These are phyloP conservation scores for Neonectria coccinea DNA, from an alignment of 2,329 filamentous ascomycete genomes.

Conservation along the genomic window DNA sequence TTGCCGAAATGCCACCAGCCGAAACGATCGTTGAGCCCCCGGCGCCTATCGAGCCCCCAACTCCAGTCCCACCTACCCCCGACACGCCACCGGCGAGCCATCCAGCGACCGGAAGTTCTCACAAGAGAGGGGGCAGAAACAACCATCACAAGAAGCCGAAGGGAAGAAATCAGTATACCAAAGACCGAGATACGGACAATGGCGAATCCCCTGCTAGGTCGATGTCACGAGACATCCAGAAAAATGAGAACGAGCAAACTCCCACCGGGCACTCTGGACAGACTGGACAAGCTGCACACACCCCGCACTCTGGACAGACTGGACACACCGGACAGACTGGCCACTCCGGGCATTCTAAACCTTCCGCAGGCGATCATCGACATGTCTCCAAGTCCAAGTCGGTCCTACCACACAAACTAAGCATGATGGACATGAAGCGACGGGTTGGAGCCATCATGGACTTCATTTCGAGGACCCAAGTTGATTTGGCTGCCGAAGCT, in stretches of 20 bases:
- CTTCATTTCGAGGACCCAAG: constrained; percentile 88
- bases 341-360: constrained; percentile 49
- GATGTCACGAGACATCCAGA: constrained; percentile 62
- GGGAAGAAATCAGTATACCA: constrained; percentile 86
- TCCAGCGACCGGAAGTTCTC: constrained; percentile 58
- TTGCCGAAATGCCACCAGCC: constrained; percentile 48
- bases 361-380: constrained; percentile 61
- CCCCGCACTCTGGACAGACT: no score
- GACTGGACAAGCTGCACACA: not conserved
- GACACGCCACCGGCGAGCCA: constrained; percentile 60
- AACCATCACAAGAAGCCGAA: constrained; percentile 74
- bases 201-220: constrained; percentile 69
- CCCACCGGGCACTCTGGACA: constrained; percentile 45
- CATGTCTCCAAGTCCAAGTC: constrained; percentile 64
- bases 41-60: constrained; percentile 43
- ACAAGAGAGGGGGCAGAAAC: constrained; percentile 71
- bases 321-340: constrained; percentile 10
- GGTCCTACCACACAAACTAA: constrained; percentile 74
- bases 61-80: constrained; percentile 47
- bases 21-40: constrained; percentile 50
- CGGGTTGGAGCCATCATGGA: constrained; percentile 87
- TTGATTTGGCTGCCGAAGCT: constrained; percentile 81
- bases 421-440: constrained; percentile 88
- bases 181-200: constrained; percentile 72
- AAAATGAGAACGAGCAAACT: constrained; percentile 50